Conservation (phyloP, 2,329 filamentous ascomycete species). For the Corniculantispora saksenae region DNA sequence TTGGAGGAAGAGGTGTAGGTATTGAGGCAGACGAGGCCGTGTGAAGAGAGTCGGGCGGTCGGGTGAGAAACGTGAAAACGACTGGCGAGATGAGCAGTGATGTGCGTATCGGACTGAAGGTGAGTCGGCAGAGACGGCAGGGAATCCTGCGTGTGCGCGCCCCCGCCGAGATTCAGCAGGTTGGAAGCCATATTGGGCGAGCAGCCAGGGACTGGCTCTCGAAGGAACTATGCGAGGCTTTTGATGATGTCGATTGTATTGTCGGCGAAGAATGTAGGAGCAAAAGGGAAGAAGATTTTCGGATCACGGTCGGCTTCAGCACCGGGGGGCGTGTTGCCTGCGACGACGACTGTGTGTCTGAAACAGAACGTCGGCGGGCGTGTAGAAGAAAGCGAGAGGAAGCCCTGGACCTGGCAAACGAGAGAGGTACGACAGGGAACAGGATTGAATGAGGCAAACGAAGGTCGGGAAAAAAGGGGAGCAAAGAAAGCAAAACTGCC, state of each 20-base stretch:
- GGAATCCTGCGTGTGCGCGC: conserved; percentile 78
- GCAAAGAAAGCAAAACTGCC: conserved; percentile 16
- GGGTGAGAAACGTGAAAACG: conserved; percentile 91
- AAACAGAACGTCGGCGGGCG: conserved; percentile 7
- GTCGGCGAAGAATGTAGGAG: neutral
- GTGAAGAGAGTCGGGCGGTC: conserved; percentile 85
- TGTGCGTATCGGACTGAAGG: conserved; percentile 73
- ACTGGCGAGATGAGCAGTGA: conserved; percentile 80
- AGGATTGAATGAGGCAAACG: conserved; percentile 6
- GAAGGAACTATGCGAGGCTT: neutral
- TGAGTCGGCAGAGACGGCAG: conserved; percentile 85
- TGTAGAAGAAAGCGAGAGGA: conserved; percentile 12
- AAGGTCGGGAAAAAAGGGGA: conserved; percentile 5
- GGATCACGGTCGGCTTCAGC: conserved; percentile 3
- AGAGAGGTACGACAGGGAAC: conserved; percentile 7
- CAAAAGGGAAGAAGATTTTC: neutral
- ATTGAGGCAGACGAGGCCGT: conserved; percentile 89
- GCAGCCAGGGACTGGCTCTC: conserved; percentile 33
- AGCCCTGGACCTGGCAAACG: conserved; percentile 1
- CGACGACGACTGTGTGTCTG: conserved; percentile 11
- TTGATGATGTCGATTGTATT: neutral
- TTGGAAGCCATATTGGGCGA: conserved; percentile 61
- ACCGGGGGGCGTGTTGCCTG: conserved; percentile 11
- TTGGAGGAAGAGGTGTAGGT: conserved; percentile 89
- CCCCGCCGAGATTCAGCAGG: conserved; percentile 54